Evolutionary conservation across 1,284 basidiomycete genomes (phyloP), one percentile per base, ranked within the genome.

Genomic region (Moniliella sp.): DNA sequence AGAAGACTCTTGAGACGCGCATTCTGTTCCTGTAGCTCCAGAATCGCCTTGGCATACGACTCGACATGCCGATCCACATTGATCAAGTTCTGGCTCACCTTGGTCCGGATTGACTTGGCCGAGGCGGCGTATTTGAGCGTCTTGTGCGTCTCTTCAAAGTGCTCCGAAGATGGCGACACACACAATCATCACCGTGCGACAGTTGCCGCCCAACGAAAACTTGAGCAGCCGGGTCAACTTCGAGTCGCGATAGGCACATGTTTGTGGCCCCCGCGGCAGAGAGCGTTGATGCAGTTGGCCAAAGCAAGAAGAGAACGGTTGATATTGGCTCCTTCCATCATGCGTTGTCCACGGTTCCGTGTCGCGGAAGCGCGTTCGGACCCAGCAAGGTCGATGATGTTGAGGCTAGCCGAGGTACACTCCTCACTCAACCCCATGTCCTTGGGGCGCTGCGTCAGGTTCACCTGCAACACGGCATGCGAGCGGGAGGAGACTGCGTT

Each of bases 1-100:
- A 74, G 70, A 29, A 91, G 66, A 62, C 78, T 79, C 60, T 88
- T 84, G 43, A 94, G 72, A 47, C 86, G 78, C 15, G 73, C 69
- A 35, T 83, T 74, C 61, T 84, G 78, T 28, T 69, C 61, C 50
- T 82, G 81, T 42, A 84, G 73, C 35, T 78, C 65, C 57, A 80
- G 81, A 51, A 94, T 93, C 33, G 81, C 80, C 61, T 84, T 78
- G 18, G 93, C 78, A 40, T 63, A 62, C 38, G 61, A 54, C 0
- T 49, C 54, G 1, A 59, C 56, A 33, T 59, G 56, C 4, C 56
- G 40, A 23, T 59, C 56, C 30, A 59, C 50, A 31, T 59, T 57
- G 43, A 59, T 44, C 40, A 54, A 40, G 42, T 59, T 59, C 29
- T 50, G 41, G 27, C 46, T 48, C 32, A 59, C 52, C n/a, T 59